Evolutionary conservation across 768 basidiomycete species (phyloP).

Genomic region (Panus rudis): DNA sequence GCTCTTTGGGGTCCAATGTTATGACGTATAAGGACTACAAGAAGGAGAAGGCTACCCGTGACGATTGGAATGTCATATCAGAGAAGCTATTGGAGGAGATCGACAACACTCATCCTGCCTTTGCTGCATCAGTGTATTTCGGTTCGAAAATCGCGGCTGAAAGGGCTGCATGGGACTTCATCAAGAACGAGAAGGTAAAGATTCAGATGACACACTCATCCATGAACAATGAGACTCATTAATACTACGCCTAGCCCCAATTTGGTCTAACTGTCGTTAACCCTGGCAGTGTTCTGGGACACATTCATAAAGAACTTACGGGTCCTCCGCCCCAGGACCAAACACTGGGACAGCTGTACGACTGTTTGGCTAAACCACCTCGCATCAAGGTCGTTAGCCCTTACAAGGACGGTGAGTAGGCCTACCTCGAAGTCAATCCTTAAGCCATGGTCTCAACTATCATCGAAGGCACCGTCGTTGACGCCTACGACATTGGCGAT

Average conservation of each 20-base stretch:
- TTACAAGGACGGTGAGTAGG: neutral
- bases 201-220: too few species aligned
- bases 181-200: neutral
- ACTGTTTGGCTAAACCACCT: neutral
- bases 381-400: neutral
- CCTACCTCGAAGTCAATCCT: too few species aligned
- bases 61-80: conserved; percentile 2
- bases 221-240: too few species aligned
- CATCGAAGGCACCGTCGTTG: too few species aligned
- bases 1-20: neutral
- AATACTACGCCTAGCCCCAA: too few species aligned
- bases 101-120: neutral
- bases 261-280: too few species aligned
- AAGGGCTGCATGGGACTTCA: neutral
- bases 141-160: neutral
- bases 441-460: too few species aligned
- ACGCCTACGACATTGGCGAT: neutral
- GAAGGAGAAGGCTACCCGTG: neutral
- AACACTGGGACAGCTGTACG: neutral
- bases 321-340: neutral
- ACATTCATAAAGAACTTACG: neutral
- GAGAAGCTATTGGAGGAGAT: neutral
- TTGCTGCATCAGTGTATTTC: neutral
- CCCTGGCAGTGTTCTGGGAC: too few species aligned
- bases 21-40: neutral